Conservation (phyloP, 2,329 filamentous ascomycete genomes). For the Aureobasidium sp. region DNA sequence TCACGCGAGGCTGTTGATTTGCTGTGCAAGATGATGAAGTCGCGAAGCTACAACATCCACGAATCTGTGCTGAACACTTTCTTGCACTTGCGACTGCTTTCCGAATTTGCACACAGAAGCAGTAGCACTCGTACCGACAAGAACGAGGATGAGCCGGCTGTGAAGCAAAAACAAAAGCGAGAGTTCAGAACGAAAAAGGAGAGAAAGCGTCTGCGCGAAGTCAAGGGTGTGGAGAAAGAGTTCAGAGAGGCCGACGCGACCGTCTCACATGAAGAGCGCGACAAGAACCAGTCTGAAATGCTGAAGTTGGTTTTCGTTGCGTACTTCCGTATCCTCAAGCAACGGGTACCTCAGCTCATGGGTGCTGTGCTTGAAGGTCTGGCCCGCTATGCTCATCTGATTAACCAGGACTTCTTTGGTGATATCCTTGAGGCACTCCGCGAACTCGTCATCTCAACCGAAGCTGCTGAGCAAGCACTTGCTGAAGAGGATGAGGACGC, state of each 20-base stretch:
- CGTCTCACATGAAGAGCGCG: constrained; percentile 85
- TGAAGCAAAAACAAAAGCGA: constrained; percentile 49
- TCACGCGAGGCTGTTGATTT: constrained; percentile 80
- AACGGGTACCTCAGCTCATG: constrained; percentile 75
- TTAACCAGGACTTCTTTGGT: constrained; percentile 98
- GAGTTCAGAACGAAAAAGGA: constrained; percentile 85
- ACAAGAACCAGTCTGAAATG: constrained; percentile 90
- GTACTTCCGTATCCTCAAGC: constrained; percentile 92
- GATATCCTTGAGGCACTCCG: constrained; percentile 91
- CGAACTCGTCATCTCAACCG: constrained; percentile 75
- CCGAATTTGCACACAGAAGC: constrained; percentile 78
- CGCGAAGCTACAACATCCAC: constrained; percentile 71
- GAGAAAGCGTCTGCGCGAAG: constrained; percentile 76
- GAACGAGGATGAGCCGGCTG: constrained; percentile 36
- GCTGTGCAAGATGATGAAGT: constrained; percentile 92
- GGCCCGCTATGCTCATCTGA: constrained; percentile 88
- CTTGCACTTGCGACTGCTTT: constrained; percentile 77
- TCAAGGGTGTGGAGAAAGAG: constrained; percentile 83
- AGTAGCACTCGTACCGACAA: constrained; percentile 71
- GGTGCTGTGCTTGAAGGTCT: constrained; percentile 94
- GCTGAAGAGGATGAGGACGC: constrained; percentile 37
- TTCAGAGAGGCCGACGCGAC: constrained; percentile 87
- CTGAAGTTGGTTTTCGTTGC: constrained; percentile 91
- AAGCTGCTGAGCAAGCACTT: constrained; percentile 43
- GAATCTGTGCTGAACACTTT: constrained; percentile 87